Percentiles rank a stretch among this genome's conserved stretches.
These are phyloP conservation scores for Termitomyces sp. DNA, from an alignment of 768 basidiomycete species.

Conservation along the genomic window DNA sequence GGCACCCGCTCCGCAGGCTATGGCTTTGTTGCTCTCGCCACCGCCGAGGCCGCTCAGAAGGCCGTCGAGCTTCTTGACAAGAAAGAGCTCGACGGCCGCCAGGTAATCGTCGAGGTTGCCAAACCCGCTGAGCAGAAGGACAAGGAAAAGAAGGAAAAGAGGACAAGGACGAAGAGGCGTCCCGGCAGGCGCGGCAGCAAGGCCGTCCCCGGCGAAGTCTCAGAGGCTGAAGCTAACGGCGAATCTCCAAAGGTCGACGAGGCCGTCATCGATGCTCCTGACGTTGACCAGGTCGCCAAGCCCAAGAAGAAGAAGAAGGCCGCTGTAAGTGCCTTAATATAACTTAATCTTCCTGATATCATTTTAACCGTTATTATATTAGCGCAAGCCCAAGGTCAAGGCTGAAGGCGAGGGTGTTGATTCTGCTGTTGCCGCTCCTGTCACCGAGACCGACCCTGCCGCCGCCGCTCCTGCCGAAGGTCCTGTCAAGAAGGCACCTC, in stretches of 20 bases:
- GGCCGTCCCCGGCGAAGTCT: conserved; percentile 84
- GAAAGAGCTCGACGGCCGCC: conserved; percentile 84
- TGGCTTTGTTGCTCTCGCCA: conserved; percentile 85
- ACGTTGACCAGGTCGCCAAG: conserved; percentile 66
- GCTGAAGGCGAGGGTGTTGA: conserved; percentile 32
- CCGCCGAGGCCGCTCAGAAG: conserved; percentile 76
- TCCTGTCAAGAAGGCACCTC: conserved; percentile 42
- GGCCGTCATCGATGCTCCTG: conserved; percentile 45
- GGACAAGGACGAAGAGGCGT: conserved; percentile 69
- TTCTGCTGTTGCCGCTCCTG: conserved; percentile 29
- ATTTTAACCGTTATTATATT: conserved; percentile 14
- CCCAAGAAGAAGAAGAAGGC: conserved; percentile 82
- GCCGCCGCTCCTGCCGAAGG: conserved; percentile 30
- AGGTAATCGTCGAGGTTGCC: conserved; percentile 88
- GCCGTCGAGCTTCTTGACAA: conserved; percentile 85
- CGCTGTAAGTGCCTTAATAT: conserved; percentile 37
- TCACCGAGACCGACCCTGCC: conserved; percentile 23
- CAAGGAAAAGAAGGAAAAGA: conserved; percentile 75
- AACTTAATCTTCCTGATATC: conserved; percentile 12
- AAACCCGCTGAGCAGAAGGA: conserved; percentile 89
- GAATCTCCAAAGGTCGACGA: conserved; percentile 57
- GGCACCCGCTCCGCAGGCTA: conserved; percentile 86
- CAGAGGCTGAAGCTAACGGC: conserved; percentile 85
- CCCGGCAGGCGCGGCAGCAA: conserved; percentile 83
- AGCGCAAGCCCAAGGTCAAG: conserved; percentile 63